These are phyloP conservation scores for Mycena crocata DNA, from an alignment of 768 basidiomycete species.

Conservation along the genomic window DNA sequence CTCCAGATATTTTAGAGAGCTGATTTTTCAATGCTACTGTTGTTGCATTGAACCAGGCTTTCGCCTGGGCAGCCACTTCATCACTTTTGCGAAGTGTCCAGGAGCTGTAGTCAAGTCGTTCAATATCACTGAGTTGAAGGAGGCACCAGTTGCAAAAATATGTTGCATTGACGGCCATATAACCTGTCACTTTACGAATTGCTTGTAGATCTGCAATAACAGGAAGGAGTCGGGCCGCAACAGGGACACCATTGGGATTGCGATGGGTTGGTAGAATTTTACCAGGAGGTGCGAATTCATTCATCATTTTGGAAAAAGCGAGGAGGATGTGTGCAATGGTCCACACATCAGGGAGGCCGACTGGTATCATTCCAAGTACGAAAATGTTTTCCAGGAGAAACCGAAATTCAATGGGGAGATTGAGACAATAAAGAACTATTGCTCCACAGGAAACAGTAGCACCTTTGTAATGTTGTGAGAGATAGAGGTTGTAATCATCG, in stretches of 20 bases:
- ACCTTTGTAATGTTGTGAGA: no score
- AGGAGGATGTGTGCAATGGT: background rate
- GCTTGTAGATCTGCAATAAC: background rate
- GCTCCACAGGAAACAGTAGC: no score
- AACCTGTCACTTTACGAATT: background rate
- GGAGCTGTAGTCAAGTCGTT: slow-evolving; percentile 16
- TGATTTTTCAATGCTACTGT: no score
- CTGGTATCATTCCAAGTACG: background rate
- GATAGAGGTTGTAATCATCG: no score
- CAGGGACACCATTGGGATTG: background rate
- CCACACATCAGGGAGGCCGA: no score
- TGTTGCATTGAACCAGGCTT: background rate
- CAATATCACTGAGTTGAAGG: background rate
- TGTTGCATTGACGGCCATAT: slow-evolving; percentile 5
- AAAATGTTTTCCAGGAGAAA: slow-evolving; percentile 4
- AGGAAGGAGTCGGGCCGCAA: background rate
- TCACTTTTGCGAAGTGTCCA: slow-evolving; percentile 24
- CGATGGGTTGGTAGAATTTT: background rate
- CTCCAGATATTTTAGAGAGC: no score
- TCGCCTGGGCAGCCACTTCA: slow-evolving; percentile 22
- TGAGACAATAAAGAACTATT: no score
- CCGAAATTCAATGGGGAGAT: slow-evolving; percentile 1
- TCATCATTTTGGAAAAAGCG: background rate
- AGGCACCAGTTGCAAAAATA: slow-evolving; percentile 16
- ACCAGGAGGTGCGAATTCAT: background rate